Percentiles rank a stretch among this genome's conserved stretches.
These are phyloP conservation scores for Pseudozyma sp. DNA, from an alignment of 1,284 basidiomycete genomes.

Conservation along the genomic window DNA sequence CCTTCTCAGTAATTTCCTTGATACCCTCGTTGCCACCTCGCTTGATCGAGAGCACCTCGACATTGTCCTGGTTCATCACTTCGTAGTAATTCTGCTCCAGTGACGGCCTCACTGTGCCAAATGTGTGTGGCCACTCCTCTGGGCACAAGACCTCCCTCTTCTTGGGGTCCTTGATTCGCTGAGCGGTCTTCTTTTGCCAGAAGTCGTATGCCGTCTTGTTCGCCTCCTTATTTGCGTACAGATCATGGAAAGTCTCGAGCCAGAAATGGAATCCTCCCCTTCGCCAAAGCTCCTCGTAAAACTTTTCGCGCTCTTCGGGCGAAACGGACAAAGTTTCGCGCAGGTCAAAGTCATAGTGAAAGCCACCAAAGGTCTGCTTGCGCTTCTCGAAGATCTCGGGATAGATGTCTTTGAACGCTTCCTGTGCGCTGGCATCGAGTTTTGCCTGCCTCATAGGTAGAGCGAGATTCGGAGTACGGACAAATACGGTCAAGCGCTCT, in stretches of 20 bases:
- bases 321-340: constrained; percentile 38
- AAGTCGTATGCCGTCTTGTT: constrained; percentile 56
- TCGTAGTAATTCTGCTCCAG: constrained; percentile 64
- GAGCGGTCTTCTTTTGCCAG: constrained; percentile 53
- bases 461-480: constrained; percentile 57
- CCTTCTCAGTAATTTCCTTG: constrained; percentile 71
- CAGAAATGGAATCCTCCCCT: constrained; percentile 53
- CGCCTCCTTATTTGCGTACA: constrained; percentile 46
- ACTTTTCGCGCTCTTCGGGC: constrained; percentile 41
- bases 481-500: constrained; percentile 50
- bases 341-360: constrained; percentile 56
- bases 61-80: constrained; percentile 73
- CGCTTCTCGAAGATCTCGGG: constrained; percentile 55
- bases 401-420: constrained; percentile 52
- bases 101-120: constrained; percentile 55
- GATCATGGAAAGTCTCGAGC: constrained; percentile 55
- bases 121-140: constrained; percentile 53
- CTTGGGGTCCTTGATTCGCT: constrained; percentile 51
- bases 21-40: constrained; percentile 66
- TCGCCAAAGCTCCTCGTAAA: constrained; percentile 49
- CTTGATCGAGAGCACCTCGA: constrained; percentile 72
- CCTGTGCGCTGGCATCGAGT: constrained; percentile 46
- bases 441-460: constrained; percentile 54
- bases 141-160: constrained; percentile 57
- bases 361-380: constrained; percentile 53